Percentiles rank a stretch among this genome's conserved stretches.
phyloP scores from a whole-genome alignment of 257 asterid genomes.

The Perilla frutescens region DNA sequence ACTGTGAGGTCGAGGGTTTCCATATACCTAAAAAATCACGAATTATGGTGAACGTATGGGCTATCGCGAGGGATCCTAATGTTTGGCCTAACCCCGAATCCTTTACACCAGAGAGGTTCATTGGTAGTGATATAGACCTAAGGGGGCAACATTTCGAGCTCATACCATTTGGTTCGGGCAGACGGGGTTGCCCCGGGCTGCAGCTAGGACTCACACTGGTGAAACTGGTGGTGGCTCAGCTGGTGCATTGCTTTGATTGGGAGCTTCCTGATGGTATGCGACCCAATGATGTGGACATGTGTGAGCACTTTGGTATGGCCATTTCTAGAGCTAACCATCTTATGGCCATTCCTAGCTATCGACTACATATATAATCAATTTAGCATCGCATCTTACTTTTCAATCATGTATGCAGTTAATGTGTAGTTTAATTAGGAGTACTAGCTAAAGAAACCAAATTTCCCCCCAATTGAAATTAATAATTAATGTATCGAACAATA shows the following conservation, averaged over 20 bases:
- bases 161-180: slow-evolving; percentile 44
- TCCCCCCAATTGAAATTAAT: too few species aligned
- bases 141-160: slow-evolving; percentile 38
- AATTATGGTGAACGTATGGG: slow-evolving; percentile 40
- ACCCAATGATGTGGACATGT: slow-evolving; percentile 40
- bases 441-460: too few species aligned
- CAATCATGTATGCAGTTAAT: too few species aligned
- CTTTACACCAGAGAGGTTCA: slow-evolving; percentile 40
- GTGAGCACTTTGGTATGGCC: slow-evolving; percentile 37
- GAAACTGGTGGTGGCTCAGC: slow-evolving; percentile 38
- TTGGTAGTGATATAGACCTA: slow-evolving; percentile 30
- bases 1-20: slow-evolving; percentile 34
- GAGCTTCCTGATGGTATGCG: slow-evolving; percentile 38
- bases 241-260: slow-evolving; percentile 54
- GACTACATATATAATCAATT: slow-evolving; percentile 18
- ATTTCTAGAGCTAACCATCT: slow-evolving; percentile 32
- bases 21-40: slow-evolving; percentile 36
- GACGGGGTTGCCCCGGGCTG: slow-evolving; percentile 44
- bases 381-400: too few species aligned
- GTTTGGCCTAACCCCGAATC: slow-evolving; percentile 38
- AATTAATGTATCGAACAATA: too few species aligned
- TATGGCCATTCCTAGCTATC: slow-evolving; percentile 31
- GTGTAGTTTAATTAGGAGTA: too few species aligned
- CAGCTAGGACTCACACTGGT: slow-evolving; percentile 38
- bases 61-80: slow-evolving; percentile 40